Conservation (phyloP, 2,329 filamentous ascomycete genomes). For the Venturia carpophila region DNA sequence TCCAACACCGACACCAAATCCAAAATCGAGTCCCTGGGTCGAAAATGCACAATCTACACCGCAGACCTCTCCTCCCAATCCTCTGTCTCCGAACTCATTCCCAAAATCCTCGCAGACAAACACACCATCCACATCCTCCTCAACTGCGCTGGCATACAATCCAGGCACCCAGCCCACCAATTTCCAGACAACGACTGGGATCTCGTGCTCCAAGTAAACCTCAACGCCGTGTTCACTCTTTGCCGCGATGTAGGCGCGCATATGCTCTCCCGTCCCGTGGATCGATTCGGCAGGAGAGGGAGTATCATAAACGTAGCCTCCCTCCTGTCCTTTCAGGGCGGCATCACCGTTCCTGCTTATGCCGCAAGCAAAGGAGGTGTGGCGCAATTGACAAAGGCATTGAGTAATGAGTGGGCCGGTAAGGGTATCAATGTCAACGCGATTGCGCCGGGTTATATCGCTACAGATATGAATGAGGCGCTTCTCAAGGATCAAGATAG, state of each 20-base stretch:
- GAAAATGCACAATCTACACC: slow-evolving; percentile 59
- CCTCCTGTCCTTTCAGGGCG: slow-evolving; percentile 77
- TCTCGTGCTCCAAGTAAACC: slow-evolving; percentile 78
- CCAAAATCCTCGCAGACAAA: slow-evolving; percentile 53
- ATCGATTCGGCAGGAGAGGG: slow-evolving; percentile 50
- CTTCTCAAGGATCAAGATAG: slow-evolving; percentile 64
- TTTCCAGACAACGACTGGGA: slow-evolving; percentile 75
- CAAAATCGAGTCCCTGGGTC: slow-evolving; percentile 56
- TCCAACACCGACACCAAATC: slow-evolving; percentile 51
- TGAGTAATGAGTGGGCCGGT: slow-evolving; percentile 80
- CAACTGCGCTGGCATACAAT: slow-evolving; percentile 83
- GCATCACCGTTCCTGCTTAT: slow-evolving; percentile 81
- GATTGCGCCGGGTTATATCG: slow-evolving; percentile 83
- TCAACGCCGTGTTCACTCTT: slow-evolving; percentile 71
- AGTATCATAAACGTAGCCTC: slow-evolving; percentile 79
- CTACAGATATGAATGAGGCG: slow-evolving; percentile 89
- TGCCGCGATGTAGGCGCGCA: slow-evolving; percentile 69
- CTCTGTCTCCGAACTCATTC: slow-evolving; percentile 54
- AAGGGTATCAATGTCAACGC: slow-evolving; percentile 78
- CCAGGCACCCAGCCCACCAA: slow-evolving; percentile 62
- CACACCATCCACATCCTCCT: slow-evolving; percentile 66
- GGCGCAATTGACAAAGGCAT: slow-evolving; percentile 73
- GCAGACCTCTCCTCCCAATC: slow-evolving; percentile 58
- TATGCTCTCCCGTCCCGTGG: slow-evolving; percentile 54
- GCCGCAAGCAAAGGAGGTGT: slow-evolving; percentile 80